Base-by-base conservation (phyloP, 441 rosid species). In the Caryocar brasiliense region DNA sequence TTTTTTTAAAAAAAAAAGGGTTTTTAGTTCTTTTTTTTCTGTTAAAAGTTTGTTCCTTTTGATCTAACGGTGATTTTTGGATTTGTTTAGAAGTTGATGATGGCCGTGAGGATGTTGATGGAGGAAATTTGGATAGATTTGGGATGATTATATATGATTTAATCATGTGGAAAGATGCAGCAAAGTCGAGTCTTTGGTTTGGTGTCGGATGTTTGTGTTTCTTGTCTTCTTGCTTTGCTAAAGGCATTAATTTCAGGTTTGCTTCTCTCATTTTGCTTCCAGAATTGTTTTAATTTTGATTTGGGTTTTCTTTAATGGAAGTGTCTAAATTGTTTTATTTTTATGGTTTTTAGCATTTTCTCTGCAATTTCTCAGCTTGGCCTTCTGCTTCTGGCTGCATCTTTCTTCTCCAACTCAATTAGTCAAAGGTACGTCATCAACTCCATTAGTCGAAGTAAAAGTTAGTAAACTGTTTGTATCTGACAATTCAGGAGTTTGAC, bases 131-230 rank as follows among this genome's bases (percentile, higher is more conserved):
- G 43, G 85, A 85, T 47, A 47, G 63, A 56, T 59, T 91, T 4
- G 79, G 78, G 15, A 79, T 73, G 62, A 53, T 64, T 27, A 33
- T 87, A n/a, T 45, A 29, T 47, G 91, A 87, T 59, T 45, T 91
- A 66, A 56, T 83, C 13, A 76, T 81, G 91, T 91, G 98, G 98
- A 81, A 68, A 59, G 95, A 91, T 64, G 75, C 63, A 44, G 86
- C 96, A 4, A 91, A 81, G 55, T 85, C 96, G 28, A 85, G 81
- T 19, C 81, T 91, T 47, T 91, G 95, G 93, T 87, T 87, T 53
- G 98, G 96, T 13, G 52, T 91, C 7, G 95, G 98, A 20, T 85
- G 80, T 59, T 29, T 87, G n/a, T 75, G 78, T 56, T 77, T 83
- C 84, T 41, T 87, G 7, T 83, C 95, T 43, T 83, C 94, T 68